phyloP scores from a whole-genome alignment of 768 basidiomycete species.

The Suillus cothurnatus region DNA sequence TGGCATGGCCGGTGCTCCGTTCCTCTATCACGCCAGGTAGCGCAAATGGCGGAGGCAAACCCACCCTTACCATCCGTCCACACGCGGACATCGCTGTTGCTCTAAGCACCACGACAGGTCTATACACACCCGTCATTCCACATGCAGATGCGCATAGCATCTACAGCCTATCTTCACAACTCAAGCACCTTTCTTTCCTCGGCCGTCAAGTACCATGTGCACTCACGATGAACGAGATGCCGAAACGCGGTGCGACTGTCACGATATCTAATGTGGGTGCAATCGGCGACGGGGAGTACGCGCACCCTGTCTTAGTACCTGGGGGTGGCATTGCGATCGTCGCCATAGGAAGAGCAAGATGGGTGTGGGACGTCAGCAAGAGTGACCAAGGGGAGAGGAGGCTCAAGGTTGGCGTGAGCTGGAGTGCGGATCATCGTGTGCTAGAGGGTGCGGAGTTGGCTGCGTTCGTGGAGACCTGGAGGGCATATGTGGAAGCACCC shows the following conservation, averaged over 20 bases:
- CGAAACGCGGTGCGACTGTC: slow-evolving; percentile 73
- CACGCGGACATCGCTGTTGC: slow-evolving; percentile 76
- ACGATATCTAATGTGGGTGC: slow-evolving; percentile 84
- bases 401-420: slow-evolving; percentile 67
- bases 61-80: slow-evolving; percentile 71
- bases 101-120: slow-evolving; percentile 77
- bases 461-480: slow-evolving; percentile 87
- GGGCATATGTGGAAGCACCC: slow-evolving; percentile 76
- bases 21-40: slow-evolving; percentile 61
- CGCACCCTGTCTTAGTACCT: slow-evolving; percentile 75
- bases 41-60: slow-evolving; percentile 41
- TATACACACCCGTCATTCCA: slow-evolving; percentile 78
- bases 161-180: slow-evolving; percentile 60
- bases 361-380: slow-evolving; percentile 68
- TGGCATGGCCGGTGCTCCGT: slow-evolving; percentile 83
- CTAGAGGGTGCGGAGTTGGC: slow-evolving; percentile 90
- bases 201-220: slow-evolving; percentile 69
- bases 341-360: slow-evolving; percentile 75
- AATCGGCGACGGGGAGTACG: slow-evolving; percentile 70
- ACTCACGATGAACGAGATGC: slow-evolving; percentile 70
- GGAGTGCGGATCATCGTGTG: slow-evolving; percentile 87
- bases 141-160: slow-evolving; percentile 55
- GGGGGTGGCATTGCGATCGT: slow-evolving; percentile 88
- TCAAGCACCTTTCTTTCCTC: slow-evolving; percentile 62
- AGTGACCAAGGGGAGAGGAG: slow-evolving; percentile 45